Base-by-base conservation (phyloP, 768 basidiomycete species). In the Guyanaporus albipodus region DNA sequence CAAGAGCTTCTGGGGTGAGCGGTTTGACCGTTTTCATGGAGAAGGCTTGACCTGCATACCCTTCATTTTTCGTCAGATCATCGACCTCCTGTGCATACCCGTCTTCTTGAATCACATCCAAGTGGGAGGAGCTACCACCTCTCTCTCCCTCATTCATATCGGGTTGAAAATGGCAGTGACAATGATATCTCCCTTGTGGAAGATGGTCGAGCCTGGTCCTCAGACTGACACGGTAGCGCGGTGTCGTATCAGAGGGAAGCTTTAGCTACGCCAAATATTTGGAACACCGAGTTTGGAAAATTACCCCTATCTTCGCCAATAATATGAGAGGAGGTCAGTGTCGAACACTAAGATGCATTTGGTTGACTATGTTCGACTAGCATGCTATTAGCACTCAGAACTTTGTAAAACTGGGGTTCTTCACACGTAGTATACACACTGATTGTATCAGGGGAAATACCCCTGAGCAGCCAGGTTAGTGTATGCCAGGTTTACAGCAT, bases 1-100 rank as follows among this genome's bases (percentile, higher is more conserved):
- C 84, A 38, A 92, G 73, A 7, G 83, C 86, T 63, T 89, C 86
- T 6, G 76, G 73, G 3, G 83, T 87, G 39, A 91, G 68, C 0
- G 87, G 87, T 58, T 87, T 84, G 46, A 91, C 75, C 4, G 75
- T 71, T 62, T 80, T 81, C 40, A 53, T 39, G 14, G 66, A 58
- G 9, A 15, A 21, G 14, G 10, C 18, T 28, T 77, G 77, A 0
- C 77, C 83, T 27, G 78, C 66, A 51, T 82, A 83, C 6, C 82
- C 83, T 47, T 78, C 74, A 1, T 63, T 72, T 52, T 80, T 73
- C 78, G 82, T 81, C 60, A 49, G 23, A 34, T 42, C 46, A 8
- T 36, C 44, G 9, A n/a, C 68, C 17, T 73, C 26, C 15, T 54
- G 57, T 17, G 49, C 49, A 8, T 58, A 61, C 26, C 62, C 63